Evolutionary conservation across 495 filamentous ascomycete species (phyloP).

Genomic region (Penicillium angulare): DNA sequence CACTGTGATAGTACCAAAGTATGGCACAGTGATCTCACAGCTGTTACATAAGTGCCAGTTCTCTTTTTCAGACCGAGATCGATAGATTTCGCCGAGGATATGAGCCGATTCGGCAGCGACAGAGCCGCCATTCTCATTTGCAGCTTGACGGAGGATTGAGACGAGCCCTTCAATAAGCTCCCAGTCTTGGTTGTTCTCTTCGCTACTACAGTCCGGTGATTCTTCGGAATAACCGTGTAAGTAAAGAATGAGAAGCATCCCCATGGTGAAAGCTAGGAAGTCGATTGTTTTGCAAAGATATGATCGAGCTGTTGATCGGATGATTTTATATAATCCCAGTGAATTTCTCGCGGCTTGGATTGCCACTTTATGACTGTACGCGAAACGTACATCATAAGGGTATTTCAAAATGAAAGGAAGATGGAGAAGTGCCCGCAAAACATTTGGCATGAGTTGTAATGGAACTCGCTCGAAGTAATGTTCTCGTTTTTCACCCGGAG

Average conservation of each 20-base stretch:
- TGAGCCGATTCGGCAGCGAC: constrained; percentile 48
- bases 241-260: constrained; percentile 49
- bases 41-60: background rate
- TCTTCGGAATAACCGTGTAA: constrained; percentile 41
- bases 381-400: constrained; percentile 36
- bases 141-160: constrained; percentile 39
- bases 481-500: constrained; percentile 7
- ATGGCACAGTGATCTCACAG: constrained; percentile 43
- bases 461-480: constrained; percentile 36
- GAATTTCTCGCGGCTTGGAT: constrained; percentile 49
- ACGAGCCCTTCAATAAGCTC: constrained; percentile 40
- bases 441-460: constrained; percentile 46
- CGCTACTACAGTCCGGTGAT: constrained; percentile 15
- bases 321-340: constrained; percentile 38
- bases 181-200: constrained; percentile 47
- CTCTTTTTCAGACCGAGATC: constrained; percentile 6
- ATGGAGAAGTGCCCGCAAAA: constrained; percentile 47
- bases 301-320: constrained; percentile 37
- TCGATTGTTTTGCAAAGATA: constrained; percentile 54
- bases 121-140: constrained; percentile 40
- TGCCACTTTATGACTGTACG: constrained; percentile 39
- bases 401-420: constrained; percentile 56
- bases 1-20: constrained; percentile 43
- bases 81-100: constrained; percentile 39
- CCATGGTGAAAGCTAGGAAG: constrained; percentile 53